Evolutionary conservation across 805 yeast genomes (phyloP).

Genomic region (Myxozyma melibiosi): DNA sequence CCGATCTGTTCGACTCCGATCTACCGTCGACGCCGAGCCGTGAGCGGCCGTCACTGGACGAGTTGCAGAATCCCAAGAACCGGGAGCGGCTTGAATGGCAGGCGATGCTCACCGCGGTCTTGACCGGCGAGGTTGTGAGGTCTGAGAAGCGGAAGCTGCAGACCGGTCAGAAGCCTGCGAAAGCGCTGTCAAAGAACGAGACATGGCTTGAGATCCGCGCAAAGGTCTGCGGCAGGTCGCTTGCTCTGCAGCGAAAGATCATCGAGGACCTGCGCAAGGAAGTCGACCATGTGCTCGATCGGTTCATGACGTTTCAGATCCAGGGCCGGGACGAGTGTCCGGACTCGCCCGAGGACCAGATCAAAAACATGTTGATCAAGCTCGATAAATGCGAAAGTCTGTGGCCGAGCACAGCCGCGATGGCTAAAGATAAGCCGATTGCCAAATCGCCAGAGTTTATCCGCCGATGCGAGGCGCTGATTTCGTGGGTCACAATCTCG

Average conservation of each 20-base stretch:
- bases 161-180: conserved; percentile 53
- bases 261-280: conserved; percentile 68
- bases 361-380: conserved; percentile 57
- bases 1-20: conserved; percentile 21
- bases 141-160: conserved; percentile 71
- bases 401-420: conserved; percentile 78
- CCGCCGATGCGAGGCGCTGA: conserved; percentile 69
- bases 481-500: conserved; percentile 80
- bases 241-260: conserved; percentile 73
- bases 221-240: conserved; percentile 74
- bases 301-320: conserved; percentile 64
- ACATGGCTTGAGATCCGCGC: conserved; percentile 89
- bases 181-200: conserved; percentile 56
- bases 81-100: conserved; percentile 94
- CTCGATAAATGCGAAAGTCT: conserved; percentile 69
- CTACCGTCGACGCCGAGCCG: conserved; percentile 13
- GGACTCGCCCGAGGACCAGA: conserved; percentile 48
- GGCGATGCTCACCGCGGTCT: conserved; percentile 82
- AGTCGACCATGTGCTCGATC: conserved; percentile 72
- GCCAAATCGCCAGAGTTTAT: conserved; percentile 66
- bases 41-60: conserved; percentile 33
- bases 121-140: conserved; percentile 92
- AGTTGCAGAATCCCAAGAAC: conserved; percentile 40
- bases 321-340: conserved; percentile 45
- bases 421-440: conserved; percentile 76